These are phyloP conservation scores for Dillenia turbinata DNA, from an alignment of 164 flowering plant genomes.

Conservation along the genomic window DNA sequence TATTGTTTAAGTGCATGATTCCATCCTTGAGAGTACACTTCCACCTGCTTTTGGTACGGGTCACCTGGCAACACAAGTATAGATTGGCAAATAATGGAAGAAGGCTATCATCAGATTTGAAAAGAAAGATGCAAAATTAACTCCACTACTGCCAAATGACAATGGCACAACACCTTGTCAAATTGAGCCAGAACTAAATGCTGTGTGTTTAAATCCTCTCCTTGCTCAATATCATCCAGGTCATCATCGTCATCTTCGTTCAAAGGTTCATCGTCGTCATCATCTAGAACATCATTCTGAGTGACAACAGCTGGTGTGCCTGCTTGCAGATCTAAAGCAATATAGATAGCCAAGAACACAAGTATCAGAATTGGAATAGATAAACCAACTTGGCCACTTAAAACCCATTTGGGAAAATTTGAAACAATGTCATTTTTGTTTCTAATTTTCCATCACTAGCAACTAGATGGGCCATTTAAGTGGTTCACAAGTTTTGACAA, in stretches of 20 bases:
- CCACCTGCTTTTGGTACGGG: constrained; percentile 96
- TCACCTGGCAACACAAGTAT: constrained; percentile 44
- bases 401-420: no score
- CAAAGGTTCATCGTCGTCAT: constrained; percentile 74
- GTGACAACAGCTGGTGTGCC: constrained; percentile 49
- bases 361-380: background rate
- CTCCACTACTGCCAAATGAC: background rate
- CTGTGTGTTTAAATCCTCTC: constrained; percentile 76
- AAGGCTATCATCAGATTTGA: background rate
- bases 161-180: constrained; percentile 59
- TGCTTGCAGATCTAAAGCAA: constrained; percentile 49
- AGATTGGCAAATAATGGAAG: background rate
- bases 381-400: background rate
- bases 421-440: no score
- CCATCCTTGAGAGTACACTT: constrained; percentile 95
- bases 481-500: background rate
- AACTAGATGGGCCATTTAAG: background rate
- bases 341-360: background rate
- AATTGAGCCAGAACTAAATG: constrained; percentile 94
- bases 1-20: constrained; percentile 81
- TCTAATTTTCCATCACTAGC: no score
- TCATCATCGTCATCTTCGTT: constrained; percentile 95
- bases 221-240: constrained; percentile 74
- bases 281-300: constrained; percentile 57
- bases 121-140: background rate